These are phyloP conservation scores for Rossbeevera mucosa DNA, from an alignment of 768 basidiomycete genomes.

Conservation along the genomic window DNA sequence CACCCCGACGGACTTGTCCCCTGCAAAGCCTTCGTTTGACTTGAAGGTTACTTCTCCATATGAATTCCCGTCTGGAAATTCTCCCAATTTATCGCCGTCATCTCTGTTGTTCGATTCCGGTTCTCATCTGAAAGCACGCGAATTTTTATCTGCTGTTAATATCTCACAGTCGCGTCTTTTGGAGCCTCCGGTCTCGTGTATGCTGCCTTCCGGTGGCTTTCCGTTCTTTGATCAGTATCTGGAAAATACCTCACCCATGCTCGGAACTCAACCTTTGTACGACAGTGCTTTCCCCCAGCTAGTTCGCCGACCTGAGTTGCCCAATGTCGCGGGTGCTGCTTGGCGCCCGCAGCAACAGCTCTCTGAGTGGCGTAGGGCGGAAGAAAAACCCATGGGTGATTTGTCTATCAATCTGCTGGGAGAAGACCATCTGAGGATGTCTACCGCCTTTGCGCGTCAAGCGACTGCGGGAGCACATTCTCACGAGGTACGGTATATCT, in stretches of 20 bases:
- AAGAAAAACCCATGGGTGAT: constrained; percentile 26
- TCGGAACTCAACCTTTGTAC: constrained; percentile 34
- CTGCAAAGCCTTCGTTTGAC: constrained; percentile 54
- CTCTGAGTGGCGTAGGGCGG: constrained; percentile 43
- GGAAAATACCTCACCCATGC: constrained; percentile 38
- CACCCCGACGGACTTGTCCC: constrained; percentile 73
- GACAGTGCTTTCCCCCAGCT: constrained; percentile 29
- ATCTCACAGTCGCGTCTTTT: constrained; percentile 25
- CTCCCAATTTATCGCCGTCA: constrained; percentile 31
- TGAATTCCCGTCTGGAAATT: constrained; percentile 35
- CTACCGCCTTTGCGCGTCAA: constrained; percentile 26
- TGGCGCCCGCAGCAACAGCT: constrained; percentile 29
- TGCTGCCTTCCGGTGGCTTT: constrained; percentile 27
- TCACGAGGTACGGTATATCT: constrained; percentile 47
- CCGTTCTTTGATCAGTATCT: constrained; percentile 53
- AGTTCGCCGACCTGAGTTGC: constrained; percentile 15
- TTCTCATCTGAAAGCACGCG: constrained; percentile 31
- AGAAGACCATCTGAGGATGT: constrained; percentile 29
- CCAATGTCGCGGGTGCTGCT: constrained; percentile 10
- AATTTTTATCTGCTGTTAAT: constrained; percentile 24
- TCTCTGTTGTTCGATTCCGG: constrained; percentile 45
- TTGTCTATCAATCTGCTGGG: constrained; percentile 21
- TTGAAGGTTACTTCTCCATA: constrained; percentile 50
- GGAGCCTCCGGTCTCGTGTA: constrained; percentile 13
- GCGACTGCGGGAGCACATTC: constrained; percentile 26